These are phyloP conservation scores for Cercospora sp. DNA, from an alignment of 2,329 filamentous ascomycete genomes.

Conservation along the genomic window DNA sequence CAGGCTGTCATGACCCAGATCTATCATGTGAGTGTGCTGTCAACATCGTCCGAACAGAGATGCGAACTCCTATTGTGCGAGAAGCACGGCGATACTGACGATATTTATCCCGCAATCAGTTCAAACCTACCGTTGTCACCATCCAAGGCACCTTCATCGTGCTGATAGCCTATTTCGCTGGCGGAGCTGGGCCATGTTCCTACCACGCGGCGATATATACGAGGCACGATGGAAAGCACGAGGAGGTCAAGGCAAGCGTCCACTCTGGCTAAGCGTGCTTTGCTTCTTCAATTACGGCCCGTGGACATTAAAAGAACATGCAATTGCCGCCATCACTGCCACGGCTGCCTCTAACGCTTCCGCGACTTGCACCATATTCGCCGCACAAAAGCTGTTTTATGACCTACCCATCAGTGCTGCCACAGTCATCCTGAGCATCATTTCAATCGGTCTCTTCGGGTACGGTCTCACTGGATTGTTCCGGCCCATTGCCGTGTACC, in stretches of 20 bases:
- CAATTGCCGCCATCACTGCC: slow-evolving; percentile 28
- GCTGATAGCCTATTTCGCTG: slow-evolving; percentile 58
- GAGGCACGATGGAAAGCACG: slow-evolving; percentile 51
- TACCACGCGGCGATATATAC: slow-evolving; percentile 56
- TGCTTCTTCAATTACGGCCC: slow-evolving; percentile 55
- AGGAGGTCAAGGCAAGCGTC: slow-evolving; percentile 45
- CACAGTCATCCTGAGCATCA: slow-evolving; percentile 53
- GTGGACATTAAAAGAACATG: slow-evolving; percentile 60
- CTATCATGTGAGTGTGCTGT: slow-evolving; percentile 49
- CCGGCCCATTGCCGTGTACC: slow-evolving; percentile 58
- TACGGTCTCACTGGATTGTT: slow-evolving; percentile 57
- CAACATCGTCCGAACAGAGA: background rate
- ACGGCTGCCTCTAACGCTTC: slow-evolving; percentile 45
- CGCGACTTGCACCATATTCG: slow-evolving; percentile 38
- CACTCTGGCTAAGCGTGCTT: slow-evolving; percentile 45
- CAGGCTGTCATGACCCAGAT: slow-evolving; percentile 60
- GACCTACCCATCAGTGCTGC: slow-evolving; percentile 48
- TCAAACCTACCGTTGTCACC: slow-evolving; percentile 54
- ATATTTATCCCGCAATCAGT: slow-evolving; percentile 39
- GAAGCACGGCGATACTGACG: background rate
- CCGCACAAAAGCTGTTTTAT: slow-evolving; percentile 54
- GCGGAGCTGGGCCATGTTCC: slow-evolving; percentile 51
- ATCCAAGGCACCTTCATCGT: slow-evolving; percentile 59
- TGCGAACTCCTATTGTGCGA: background rate
- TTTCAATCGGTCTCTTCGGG: slow-evolving; percentile 59